Evolutionary conservation across 23 red algal species (phyloP), one percentile per base, ranked within the genome.

Genomic region (Porphyridium purpureum): DNA sequence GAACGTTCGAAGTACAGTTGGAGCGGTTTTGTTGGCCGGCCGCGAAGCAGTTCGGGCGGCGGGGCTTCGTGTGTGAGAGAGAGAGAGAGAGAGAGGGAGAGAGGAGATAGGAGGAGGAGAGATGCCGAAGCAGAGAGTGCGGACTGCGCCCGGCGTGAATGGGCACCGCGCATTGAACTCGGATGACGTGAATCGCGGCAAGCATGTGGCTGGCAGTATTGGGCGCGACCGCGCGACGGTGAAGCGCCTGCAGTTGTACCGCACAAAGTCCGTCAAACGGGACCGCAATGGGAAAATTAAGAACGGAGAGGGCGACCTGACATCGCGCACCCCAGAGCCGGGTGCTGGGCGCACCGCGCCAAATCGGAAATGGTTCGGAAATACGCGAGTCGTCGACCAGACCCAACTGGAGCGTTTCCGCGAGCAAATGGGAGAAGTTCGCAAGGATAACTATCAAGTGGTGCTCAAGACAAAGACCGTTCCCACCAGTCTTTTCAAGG

Each of bases 361-460:
- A 4, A 94, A 94, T 59, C 50, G 88, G 33, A 68, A 76, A 34
- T 94, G 88, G 88, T 94, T 94, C 30, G 88, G 88, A 27, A 94
- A 85, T 29, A 84, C 88, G 2, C 70, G 88, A 32, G 54, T 82
- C 15, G 67, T 94, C 20, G 64, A 94, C 33, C 77, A 84, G 32
- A 62, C 68, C 21, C 67, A 78, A 49, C 57, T 94, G 20, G 47
- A 22, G 27, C 51, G 60, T 29, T 84, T 94, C 27, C 59, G 88
- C 14, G 88, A 94, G n/a, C 49, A 58, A 5, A 74, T 94, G 49
- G 33, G 72, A 5, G 60, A 44, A 21, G 69, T 69, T 5, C 27
- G 51, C 29, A 53, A 54, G 4, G 88, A 94, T 27, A 76, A 76
- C 9, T 94, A 70, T 69, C 55, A 69, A 7, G 64, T 94, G 24